Conservation (phyloP, 2,329 filamentous ascomycete genomes). For the Albifimbria verrucaria region DNA sequence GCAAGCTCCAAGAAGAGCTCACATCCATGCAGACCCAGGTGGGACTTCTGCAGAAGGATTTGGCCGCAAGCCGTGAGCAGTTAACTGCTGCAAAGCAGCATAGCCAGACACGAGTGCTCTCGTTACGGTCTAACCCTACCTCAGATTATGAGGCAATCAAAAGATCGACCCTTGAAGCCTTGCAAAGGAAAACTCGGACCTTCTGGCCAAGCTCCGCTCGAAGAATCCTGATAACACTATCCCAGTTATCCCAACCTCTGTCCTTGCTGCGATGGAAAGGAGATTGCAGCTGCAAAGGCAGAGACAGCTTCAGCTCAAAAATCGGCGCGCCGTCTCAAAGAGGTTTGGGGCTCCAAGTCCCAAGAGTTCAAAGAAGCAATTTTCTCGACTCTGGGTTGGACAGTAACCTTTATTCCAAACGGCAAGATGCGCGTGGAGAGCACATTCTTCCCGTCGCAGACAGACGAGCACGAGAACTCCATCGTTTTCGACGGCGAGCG, state of each 20-base stretch:
- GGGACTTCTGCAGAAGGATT: constrained; percentile 70
- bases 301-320: constrained; percentile 76
- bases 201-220: constrained; percentile 67
- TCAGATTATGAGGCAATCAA: constrained; percentile 83
- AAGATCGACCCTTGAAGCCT: constrained; percentile 69
- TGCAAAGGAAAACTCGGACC: constrained; percentile 82
- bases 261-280: constrained; percentile 70
- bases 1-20: constrained; percentile 77
- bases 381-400: constrained; percentile 88
- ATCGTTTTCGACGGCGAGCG: constrained; percentile 89
- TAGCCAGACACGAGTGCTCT: constrained; percentile 76
- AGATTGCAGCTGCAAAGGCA: constrained; percentile 68
- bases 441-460: constrained; percentile 71
- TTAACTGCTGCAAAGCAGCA: constrained; percentile 63
- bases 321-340: constrained; percentile 78
- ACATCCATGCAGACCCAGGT: constrained; percentile 66
- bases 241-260: constrained; percentile 70
- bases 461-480: constrained; percentile 67
- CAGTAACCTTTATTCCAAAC: constrained; percentile 94
- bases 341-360: constrained; percentile 89
- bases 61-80: constrained; percentile 70
- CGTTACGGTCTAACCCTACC: constrained; percentile 89
- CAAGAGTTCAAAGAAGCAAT: constrained; percentile 95
- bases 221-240: constrained; percentile 38
- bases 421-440: constrained; percentile 90